These are phyloP conservation scores for Flaveria linearis DNA, from an alignment of 129 eudicot genomes.

Conservation along the genomic window DNA sequence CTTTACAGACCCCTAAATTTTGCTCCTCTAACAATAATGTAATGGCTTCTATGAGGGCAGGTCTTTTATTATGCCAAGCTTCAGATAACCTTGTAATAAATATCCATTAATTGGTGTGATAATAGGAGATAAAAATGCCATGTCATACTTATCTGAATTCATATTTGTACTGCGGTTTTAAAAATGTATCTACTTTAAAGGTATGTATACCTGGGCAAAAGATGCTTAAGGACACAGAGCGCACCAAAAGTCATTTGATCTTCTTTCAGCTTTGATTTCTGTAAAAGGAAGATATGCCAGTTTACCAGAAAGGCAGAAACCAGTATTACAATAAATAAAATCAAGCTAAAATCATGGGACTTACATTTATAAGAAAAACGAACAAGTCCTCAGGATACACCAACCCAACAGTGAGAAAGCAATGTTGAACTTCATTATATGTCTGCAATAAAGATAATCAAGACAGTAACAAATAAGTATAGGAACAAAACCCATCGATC, in stretches of 20 bases:
- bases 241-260: conserved; percentile 89
- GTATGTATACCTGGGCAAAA: conserved; percentile 69
- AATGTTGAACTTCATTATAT: conserved; percentile 91
- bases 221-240: conserved; percentile 87
- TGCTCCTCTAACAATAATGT: conserved; percentile 73
- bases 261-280: conserved; percentile 97
- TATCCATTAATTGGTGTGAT: conserved; percentile 19
- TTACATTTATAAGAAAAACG: conserved; percentile 78
- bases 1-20: conserved; percentile 79
- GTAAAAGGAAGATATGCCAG: conserved; percentile 27
- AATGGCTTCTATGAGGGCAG: conserved; percentile 71
- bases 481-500: conserved; percentile 12
- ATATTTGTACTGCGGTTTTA: not conserved
- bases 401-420: conserved; percentile 82
- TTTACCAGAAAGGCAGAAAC: conserved; percentile 9
- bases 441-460: conserved; percentile 62
- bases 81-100: conserved; percentile 69
- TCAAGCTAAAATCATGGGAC: conserved; percentile 35
- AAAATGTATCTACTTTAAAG: conserved; percentile 22
- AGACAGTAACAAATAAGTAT: conserved; percentile 18
- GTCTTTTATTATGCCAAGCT: conserved; percentile 88
- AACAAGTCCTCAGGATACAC: conserved; percentile 90
- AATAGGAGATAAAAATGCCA: not conserved
- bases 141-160: not conserved
- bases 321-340: not conserved